phyloP scores from a whole-genome alignment of 345 rosid genomes.

The Leavenworthia alabamica region DNA sequence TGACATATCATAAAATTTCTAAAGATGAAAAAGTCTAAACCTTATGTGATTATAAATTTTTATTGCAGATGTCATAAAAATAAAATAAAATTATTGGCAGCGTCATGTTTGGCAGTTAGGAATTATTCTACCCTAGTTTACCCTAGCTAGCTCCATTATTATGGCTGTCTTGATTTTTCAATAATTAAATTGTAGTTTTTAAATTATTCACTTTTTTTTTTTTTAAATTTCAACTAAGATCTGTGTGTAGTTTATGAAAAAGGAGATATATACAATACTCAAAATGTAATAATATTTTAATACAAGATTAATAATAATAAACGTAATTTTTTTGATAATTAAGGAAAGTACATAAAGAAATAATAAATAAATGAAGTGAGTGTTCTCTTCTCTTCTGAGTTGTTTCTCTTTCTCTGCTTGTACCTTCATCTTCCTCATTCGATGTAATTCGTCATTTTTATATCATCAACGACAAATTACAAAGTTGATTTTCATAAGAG shows the following conservation, averaged over 20 bases:
- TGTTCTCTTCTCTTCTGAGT: constrained; percentile 21
- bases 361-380: background rate
- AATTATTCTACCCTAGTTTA: background rate
- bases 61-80: background rate
- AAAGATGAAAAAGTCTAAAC: background rate
- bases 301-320: no score
- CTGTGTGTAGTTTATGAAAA: no score
- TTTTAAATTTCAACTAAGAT: no score
- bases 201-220: no score
- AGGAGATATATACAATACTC: no score
- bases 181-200: no score
- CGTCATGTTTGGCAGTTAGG: background rate
- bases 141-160: background rate
- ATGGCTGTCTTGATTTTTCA: no score
- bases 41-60: background rate
- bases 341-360: background rate
- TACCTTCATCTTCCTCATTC: constrained; percentile 25
- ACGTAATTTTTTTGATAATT: background rate
- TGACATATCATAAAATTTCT: background rate
- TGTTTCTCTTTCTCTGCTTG: constrained; percentile 9
- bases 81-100: background rate
- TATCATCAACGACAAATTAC: background rate
- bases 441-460: constrained; percentile 8
- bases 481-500: background rate
- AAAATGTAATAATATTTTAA: no score